phyloP scores from a whole-genome alignment of 2,329 filamentous ascomycete species.

The Thelonectria rubi region DNA sequence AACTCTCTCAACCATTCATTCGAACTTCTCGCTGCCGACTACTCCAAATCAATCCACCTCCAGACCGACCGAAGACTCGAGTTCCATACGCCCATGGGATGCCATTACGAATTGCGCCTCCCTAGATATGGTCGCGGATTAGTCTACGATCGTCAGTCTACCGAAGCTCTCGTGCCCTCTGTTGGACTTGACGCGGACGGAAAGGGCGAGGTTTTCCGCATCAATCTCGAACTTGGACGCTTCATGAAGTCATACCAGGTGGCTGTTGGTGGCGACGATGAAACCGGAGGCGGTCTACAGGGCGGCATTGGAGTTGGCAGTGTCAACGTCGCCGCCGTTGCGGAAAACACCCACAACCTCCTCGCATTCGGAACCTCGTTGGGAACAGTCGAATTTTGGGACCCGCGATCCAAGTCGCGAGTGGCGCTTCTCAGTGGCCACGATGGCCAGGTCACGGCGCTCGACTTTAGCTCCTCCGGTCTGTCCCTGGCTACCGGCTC shows the following conservation, averaged over 20 bases:
- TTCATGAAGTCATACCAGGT: conserved; percentile 96
- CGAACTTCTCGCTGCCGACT: conserved; percentile 86
- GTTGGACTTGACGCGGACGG: conserved; percentile 89
- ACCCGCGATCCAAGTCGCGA: conserved; percentile 82
- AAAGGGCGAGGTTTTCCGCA: conserved; percentile 88
- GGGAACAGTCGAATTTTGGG: conserved; percentile 98
- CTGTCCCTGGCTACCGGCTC: conserved; percentile 87
- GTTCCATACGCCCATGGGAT: conserved; percentile 88
- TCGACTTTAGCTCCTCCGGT: conserved; percentile 86
- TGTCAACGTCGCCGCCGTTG: conserved; percentile 87
- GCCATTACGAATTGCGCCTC: conserved; percentile 88
- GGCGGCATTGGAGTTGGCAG: conserved; percentile 86
- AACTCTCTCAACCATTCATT: conserved; percentile 92
- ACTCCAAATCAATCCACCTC: conserved; percentile 92
- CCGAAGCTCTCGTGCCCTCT: conserved; percentile 86
- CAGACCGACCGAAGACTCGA: conserved; percentile 92
- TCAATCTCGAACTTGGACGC: conserved; percentile 90
- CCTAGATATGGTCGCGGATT: conserved; percentile 93
- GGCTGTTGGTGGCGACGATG: conserved; percentile 86
- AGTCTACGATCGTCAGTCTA: conserved; percentile 80
- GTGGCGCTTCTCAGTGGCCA: conserved; percentile 78
- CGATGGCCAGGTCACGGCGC: conserved; percentile 80
- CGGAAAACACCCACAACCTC: conserved; percentile 88
- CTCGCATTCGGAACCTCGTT: conserved; percentile 92
- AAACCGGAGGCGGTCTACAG: conserved; percentile 80